phyloP scores from a whole-genome alignment of 352 stramenopile genomes.

The Aphanomyces stellatus region DNA sequence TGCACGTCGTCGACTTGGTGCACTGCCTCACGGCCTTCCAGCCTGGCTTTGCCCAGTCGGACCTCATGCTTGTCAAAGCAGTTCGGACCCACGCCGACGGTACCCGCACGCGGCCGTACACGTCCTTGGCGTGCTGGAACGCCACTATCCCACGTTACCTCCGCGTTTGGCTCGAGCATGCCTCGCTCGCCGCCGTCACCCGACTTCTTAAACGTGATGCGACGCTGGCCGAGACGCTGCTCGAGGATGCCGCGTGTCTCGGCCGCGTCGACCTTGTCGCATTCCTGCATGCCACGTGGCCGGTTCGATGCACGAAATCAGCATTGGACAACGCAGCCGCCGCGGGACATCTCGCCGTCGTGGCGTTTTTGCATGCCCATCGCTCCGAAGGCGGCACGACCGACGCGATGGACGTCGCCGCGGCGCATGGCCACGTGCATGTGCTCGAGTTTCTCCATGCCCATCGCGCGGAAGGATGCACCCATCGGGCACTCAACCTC shows the following conservation, averaged over 20 bases:
- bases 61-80: background rate
- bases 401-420: background rate
- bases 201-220: background rate
- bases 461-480: background rate
- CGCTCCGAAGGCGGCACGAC: conserved; percentile 8
- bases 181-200: background rate
- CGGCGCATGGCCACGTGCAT: background rate
- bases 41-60: background rate
- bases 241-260: background rate
- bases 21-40: background rate
- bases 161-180: background rate
- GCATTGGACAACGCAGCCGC: background rate
- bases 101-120: background rate
- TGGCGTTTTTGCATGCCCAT: background rate
- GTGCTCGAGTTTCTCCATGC: background rate
- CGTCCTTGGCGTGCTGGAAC: background rate
- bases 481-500: background rate
- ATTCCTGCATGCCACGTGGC: background rate
- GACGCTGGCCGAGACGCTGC: background rate
- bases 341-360: background rate
- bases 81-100: background rate
- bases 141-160: background rate
- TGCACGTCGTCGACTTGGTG: background rate
- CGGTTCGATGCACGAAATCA: background rate
- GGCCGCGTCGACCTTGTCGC: background rate